A percentile compares a stretch with the other conserved stretches of the same genome.
These are phyloP conservation scores for Pyrenophora teres DNA, from an alignment of 2,329 filamentous ascomycete genomes.

Conservation along the genomic window DNA sequence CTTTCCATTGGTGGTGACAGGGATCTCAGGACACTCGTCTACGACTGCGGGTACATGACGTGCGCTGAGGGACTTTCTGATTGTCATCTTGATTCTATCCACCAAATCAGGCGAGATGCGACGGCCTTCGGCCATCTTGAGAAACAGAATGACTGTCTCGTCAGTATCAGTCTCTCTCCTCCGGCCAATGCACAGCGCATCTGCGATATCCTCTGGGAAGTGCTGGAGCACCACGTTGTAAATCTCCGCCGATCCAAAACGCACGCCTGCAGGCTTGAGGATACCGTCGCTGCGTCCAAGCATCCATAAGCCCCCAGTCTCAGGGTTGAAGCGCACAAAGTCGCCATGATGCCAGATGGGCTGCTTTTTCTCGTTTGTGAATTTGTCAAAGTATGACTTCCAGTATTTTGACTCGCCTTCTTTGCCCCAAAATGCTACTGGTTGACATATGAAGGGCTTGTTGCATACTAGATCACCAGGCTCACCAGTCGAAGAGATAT, in stretches of 20 bases:
- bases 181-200: slow-evolving; percentile 85
- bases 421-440: slow-evolving; percentile 82
- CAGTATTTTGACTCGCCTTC: slow-evolving; percentile 76
- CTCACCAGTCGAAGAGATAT: slow-evolving; percentile 65
- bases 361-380: slow-evolving; percentile 54
- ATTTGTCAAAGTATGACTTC: slow-evolving; percentile 85
- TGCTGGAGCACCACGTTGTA: slow-evolving; percentile 90
- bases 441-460: slow-evolving; percentile 86
- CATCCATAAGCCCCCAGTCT: slow-evolving; percentile 83
- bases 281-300: slow-evolving; percentile 90
- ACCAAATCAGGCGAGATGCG: slow-evolving; percentile 65
- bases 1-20: slow-evolving; percentile 92
- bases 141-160: slow-evolving; percentile 86
- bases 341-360: slow-evolving; percentile 92
- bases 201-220: slow-evolving; percentile 77
- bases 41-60: slow-evolving; percentile 86
- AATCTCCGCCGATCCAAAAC: slow-evolving; percentile 93
- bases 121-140: slow-evolving; percentile 70
- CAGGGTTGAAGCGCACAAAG: slow-evolving; percentile 74
- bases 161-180: slow-evolving; percentile 72
- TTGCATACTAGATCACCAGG: slow-evolving; percentile 89
- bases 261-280: slow-evolving; percentile 86
- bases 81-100: slow-evolving; percentile 65
- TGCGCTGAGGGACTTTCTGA: slow-evolving; percentile 80
- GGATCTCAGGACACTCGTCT: slow-evolving; percentile 83